Percentiles rank a stretch among this genome's conserved stretches.
Evolutionary conservation across 2,329 filamentous ascomycete species (phyloP).

Genomic region (Aureobasidium melanogenum): DNA sequence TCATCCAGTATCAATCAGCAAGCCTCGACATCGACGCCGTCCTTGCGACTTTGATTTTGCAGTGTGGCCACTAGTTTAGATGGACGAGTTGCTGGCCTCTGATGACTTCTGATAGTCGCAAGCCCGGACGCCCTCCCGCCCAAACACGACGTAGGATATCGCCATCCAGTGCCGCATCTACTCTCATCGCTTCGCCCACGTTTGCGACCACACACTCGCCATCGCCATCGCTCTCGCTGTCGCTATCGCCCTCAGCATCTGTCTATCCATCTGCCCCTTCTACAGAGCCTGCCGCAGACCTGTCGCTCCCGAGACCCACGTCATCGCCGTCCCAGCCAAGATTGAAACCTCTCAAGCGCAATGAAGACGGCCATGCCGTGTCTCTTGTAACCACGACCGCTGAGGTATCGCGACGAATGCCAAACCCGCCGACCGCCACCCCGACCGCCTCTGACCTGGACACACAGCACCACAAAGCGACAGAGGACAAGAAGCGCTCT

Average conservation of each 20-base stretch:
- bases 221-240: not conserved
- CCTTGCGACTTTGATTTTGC: not conserved
- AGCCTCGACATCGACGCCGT: not conserved
- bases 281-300: not conserved
- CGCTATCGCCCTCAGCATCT: not conserved
- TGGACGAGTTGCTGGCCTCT: not conserved
- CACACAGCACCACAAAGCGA: not conserved
- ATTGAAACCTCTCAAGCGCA: not conserved
- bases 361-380: not conserved
- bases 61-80: not conserved
- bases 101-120: not conserved
- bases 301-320: not conserved
- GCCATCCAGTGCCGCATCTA: not conserved
- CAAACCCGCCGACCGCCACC: not conserved
- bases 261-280: not conserved
- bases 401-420: constrained; percentile 5
- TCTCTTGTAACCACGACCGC: not conserved
- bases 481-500: constrained; percentile 5
- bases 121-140: not conserved
- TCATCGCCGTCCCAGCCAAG: not conserved
- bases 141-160: not conserved
- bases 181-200: not conserved
- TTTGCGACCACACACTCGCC: no score
- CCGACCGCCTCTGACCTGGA: not conserved
- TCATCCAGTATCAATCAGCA: not conserved